Evolutionary conservation across 1,284 basidiomycete genomes (phyloP).

Genomic region (Coniophora puteana): DNA sequence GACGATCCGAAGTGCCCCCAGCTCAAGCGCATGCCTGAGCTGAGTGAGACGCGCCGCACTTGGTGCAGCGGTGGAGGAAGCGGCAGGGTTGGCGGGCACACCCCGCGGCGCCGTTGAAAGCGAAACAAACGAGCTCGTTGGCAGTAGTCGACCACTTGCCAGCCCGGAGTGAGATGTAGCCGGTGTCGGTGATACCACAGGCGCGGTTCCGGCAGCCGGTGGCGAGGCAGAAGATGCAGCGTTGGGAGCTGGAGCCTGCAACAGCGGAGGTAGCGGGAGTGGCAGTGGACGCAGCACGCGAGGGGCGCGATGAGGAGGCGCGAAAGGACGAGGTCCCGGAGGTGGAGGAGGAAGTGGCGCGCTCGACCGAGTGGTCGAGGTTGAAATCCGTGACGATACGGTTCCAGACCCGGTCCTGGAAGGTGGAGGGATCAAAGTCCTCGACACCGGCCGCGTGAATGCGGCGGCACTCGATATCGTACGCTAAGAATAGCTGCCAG

Average conservation of each 20-base stretch:
- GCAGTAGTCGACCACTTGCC: no score
- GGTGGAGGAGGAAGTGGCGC: no score
- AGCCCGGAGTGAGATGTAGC: slow-evolving; percentile 1
- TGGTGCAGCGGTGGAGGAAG: not conserved
- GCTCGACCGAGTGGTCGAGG: no score
- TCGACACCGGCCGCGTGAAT: no score
- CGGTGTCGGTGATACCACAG: not conserved
- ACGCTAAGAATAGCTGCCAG: no score
- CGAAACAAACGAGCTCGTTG: not conserved
- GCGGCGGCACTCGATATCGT: no score
- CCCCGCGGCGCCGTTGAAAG: not conserved
- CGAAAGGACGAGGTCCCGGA: no score
- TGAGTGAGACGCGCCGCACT: not conserved
- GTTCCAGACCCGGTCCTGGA: no score
- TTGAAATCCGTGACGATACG: no score
- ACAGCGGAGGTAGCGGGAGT: not conserved
- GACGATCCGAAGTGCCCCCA: slow-evolving; percentile 1
- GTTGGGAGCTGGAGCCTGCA: not conserved
- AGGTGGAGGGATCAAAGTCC: no score
- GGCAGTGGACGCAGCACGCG: not conserved
- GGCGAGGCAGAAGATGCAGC: not conserved
- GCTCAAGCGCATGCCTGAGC: slow-evolving; percentile 1
- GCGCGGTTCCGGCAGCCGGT: not conserved
- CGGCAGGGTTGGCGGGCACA: not conserved
- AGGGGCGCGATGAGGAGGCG: no score